phyloP scores from a whole-genome alignment of 1,139 yeast species.

The Suhomyces maxii region DNA sequence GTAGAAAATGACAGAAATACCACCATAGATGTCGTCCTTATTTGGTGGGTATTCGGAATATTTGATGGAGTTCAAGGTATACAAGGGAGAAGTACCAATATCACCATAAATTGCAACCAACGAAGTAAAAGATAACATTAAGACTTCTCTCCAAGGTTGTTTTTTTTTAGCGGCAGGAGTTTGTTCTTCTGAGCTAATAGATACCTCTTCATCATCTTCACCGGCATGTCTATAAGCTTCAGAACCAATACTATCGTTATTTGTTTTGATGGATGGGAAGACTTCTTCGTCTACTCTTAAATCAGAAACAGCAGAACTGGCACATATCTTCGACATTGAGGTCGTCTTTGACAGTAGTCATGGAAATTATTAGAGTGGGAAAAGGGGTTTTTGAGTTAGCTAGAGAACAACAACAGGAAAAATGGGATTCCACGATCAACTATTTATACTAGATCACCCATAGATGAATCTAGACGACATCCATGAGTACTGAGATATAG shows the following conservation, averaged over 20 bases:
- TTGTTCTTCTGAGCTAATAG: constrained; percentile 10
- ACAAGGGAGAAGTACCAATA: constrained; percentile 61
- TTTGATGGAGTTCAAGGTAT: constrained; percentile 49
- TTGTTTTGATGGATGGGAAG: neutral
- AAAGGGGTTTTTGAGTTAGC: too few relatives aligned
- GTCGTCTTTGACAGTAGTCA: constrained; percentile 5
- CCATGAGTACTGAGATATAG: neutral
- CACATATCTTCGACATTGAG: neutral
- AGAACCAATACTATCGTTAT: neutral
- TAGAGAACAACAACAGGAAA: too few relatives aligned
- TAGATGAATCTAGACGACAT: neutral
- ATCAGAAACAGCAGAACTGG: neutral
- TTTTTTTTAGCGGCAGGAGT: constrained; percentile 8
- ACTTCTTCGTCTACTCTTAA: neutral
- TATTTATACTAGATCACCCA: neutral
- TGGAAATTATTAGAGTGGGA: neutral
- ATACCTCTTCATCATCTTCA: constrained; percentile 15
- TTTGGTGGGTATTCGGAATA: constrained; percentile 31
- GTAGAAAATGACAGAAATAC: constrained; percentile 54
- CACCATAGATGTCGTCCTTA: constrained; percentile 48
- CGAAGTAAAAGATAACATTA: constrained; percentile 34
- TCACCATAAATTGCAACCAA: constrained; percentile 65
- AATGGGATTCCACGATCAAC: neutral
- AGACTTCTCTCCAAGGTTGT: constrained; percentile 25
- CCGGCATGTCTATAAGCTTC: constrained; percentile 4